Conservation (phyloP, 768 basidiomycete genomes). For the Dacryopinax spathularia region DNA sequence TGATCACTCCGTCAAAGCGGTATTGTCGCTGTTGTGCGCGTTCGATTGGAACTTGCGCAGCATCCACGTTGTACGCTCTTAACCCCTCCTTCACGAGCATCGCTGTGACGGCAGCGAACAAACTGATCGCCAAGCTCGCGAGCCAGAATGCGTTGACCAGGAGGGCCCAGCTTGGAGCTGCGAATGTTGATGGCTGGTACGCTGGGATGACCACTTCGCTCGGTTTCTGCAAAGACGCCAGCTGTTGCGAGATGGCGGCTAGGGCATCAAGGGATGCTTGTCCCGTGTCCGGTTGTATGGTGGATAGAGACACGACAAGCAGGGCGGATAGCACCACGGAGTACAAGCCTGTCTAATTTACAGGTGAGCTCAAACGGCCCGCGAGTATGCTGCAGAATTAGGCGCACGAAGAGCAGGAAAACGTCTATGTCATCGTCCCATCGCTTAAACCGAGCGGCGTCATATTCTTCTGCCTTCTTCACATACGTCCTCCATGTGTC, state of each 20-base stretch:
- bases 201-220: background rate
- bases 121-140: conserved; percentile 24
- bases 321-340: conserved; percentile 22
- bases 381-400: background rate
- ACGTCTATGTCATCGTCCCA: conserved; percentile 33
- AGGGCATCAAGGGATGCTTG: conserved; percentile 8
- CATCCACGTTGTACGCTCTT: conserved; percentile 21
- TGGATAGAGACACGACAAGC: conserved; percentile 17
- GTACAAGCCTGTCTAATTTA: conserved; percentile 20
- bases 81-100: conserved; percentile 40
- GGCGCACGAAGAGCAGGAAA: conserved; percentile 27
- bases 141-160: conserved; percentile 34
- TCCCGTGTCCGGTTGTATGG: conserved; percentile 14
- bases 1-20: conserved; percentile 28
- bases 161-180: conserved; percentile 21
- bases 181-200: conserved; percentile 5
- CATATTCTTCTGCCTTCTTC: conserved; percentile 24
- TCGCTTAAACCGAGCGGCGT: conserved; percentile 23
- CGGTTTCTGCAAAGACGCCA: background rate
- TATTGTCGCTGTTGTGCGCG: conserved; percentile 32
- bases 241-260: background rate
- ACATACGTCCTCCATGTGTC: conserved; percentile 28
- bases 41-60: conserved; percentile 15
- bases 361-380: background rate
- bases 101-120: conserved; percentile 32